Evolutionary conservation across 1,139 yeast genomes (phyloP).

Genomic region (Geotrichum fermentans): DNA sequence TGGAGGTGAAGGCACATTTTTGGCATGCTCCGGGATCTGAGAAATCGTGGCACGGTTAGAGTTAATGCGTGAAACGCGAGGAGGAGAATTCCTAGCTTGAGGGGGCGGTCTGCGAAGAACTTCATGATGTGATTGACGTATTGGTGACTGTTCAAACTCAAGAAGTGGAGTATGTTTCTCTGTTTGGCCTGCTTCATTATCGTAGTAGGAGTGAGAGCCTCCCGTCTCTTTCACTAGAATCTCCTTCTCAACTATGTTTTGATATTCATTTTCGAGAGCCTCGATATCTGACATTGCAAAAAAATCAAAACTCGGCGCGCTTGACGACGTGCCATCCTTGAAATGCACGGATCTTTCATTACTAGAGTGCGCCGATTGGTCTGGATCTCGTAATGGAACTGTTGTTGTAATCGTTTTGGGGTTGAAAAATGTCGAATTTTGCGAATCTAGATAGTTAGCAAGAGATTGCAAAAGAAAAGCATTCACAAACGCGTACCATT

Average conservation of each 20-base stretch:
- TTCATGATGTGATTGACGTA: no score
- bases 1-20: neutral
- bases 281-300: slow-evolving; percentile 11
- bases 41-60: neutral
- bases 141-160: no score
- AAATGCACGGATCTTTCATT: no score
- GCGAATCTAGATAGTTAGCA: neutral
- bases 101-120: neutral
- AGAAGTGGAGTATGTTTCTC: no score
- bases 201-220: neutral
- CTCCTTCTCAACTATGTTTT: slow-evolving; percentile 9
- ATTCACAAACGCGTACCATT: neutral
- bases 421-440: neutral
- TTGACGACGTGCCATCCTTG: neutral
- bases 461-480: neutral
- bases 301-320: neutral
- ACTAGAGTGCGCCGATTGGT: no score
- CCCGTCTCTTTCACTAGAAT: neutral
- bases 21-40: neutral
- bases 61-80: neutral
- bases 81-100: neutral
- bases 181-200: no score
- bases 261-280: slow-evolving; percentile 13
- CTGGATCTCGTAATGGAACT: slow-evolving; percentile 14
- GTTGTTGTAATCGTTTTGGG: slow-evolving; percentile 10